Evolutionary conservation across 768 basidiomycete species (phyloP), one percentile per base, ranked within the genome.

Genomic region (Paxillus ammoniavirescens): DNA sequence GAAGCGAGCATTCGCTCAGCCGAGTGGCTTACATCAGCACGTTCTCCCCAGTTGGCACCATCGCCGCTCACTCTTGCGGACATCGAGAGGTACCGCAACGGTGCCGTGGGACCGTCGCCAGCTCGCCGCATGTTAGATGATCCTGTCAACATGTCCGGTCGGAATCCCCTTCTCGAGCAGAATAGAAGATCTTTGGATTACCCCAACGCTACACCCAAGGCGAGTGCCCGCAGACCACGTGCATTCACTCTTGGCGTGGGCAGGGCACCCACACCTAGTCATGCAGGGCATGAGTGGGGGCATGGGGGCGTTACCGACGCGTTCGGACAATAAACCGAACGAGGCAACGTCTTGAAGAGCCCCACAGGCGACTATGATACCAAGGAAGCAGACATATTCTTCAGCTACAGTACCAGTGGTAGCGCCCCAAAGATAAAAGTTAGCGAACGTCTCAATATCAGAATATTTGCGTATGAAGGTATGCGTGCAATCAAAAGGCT

Each of bases 221-320:
- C 47, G 14, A 40, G 15, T 21, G 36, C 51, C 23, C 21, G 18
- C 8, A 45, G 23, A 37, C 33, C 45, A 17, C 47, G 13, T 26
- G 37, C 18, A 4, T 28, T 42, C 23, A 42, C 49, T 21, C 35
- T 52, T n/a, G 77, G 68, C 50, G 64, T 74, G 35, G 77, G 78
- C 3, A 73, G 57, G 41, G 75, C 66, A 41, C 73, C 74, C 2
- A 66, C 26, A 26, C 26, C 26, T 4, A 26, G 3, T 26, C 26
- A 4, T 6, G 5, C 26, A 26, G 26, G 26, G 26, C 56, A 59
- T 47, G 45, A 61, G n/a, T 63, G 45, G 46, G 44, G 46, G 65
- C n/a, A 64, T 54, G 5, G 56, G 63, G 67, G 51, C 46, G 15
- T 26, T 23, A 8, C 55, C 69, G 64, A 31, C 66, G 71, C 49